Conservation (phyloP, 78 protist genomes). For the Pigoraptor vietnamica region DNA sequence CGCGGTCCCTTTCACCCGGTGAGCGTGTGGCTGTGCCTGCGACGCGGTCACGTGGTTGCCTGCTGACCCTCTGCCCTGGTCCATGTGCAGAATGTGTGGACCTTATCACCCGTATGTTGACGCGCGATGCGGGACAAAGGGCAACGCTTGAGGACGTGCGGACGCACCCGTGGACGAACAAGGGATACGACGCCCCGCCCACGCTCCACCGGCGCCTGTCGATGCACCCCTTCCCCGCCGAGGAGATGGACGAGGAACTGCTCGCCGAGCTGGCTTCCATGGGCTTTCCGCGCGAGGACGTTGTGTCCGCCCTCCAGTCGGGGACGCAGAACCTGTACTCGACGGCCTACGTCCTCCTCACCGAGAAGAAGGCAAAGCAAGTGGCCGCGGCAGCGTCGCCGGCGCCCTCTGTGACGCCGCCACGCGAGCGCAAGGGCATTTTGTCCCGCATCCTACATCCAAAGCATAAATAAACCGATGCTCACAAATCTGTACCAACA, state of each 20-base stretch:
- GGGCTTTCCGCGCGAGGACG: background rate
- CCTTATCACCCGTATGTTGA: background rate
- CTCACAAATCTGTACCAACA: slow-evolving; percentile 46
- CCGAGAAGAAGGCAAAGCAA: slow-evolving; percentile 67
- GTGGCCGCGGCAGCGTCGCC: slow-evolving; percentile 47
- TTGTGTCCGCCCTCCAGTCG: background rate
- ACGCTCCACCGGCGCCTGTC: background rate
- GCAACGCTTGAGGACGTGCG: background rate
- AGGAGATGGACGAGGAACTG: background rate
- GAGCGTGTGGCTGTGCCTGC: background rate
- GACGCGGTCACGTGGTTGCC: background rate
- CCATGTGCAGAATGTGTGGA: background rate
- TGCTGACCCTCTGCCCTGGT: background rate
- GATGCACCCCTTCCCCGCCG: background rate
- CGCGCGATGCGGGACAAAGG: background rate
- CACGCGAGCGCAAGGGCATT: slow-evolving; percentile 59
- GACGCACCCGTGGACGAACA: background rate
- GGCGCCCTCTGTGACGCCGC: slow-evolving; percentile 59
- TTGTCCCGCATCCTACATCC: slow-evolving; percentile 40
- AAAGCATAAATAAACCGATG: slow-evolving; percentile 35
- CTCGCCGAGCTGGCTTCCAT: background rate
- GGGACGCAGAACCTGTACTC: background rate
- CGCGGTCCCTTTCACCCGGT: background rate
- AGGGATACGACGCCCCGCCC: background rate
- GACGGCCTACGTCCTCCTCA: slow-evolving; percentile 19